phyloP scores from a whole-genome alignment of 345 rosid genomes.

The Turritis glabra region DNA sequence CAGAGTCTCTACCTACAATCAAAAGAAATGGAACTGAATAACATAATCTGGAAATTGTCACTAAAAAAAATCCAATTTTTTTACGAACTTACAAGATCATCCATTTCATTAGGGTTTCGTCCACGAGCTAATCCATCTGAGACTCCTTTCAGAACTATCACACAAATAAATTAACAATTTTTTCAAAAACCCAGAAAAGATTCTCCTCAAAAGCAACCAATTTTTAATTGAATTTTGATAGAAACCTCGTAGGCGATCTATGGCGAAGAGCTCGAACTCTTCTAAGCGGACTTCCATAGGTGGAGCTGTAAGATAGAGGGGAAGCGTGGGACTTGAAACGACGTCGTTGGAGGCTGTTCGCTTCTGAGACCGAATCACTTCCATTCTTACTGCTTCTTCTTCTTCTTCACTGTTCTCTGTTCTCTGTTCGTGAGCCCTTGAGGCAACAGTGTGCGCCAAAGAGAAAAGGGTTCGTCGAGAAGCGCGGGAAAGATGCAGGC shows the following conservation, averaged over 20 bases:
- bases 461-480: neutral
- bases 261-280: slow-evolving; percentile 89
- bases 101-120: slow-evolving; percentile 73
- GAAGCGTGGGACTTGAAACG: slow-evolving; percentile 47
- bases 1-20: slow-evolving; percentile 44
- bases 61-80: neutral
- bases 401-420: neutral
- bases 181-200: neutral
- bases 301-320: slow-evolving; percentile 77
- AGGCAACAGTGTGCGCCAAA: slow-evolving; percentile 45
- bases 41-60: neutral
- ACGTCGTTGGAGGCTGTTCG: slow-evolving; percentile 26
- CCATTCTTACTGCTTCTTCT: slow-evolving; percentile 40
- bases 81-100: slow-evolving; percentile 49
- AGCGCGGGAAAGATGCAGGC: slow-evolving; percentile 34
- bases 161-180: neutral
- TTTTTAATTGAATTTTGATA: neutral
- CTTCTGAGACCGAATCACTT: slow-evolving; percentile 46
- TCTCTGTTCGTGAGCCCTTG: neutral
- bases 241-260: slow-evolving; percentile 87
- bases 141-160: slow-evolving; percentile 72
- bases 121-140: slow-evolving; percentile 86
- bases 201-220: neutral
- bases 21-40: neutral
- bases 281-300: slow-evolving; percentile 84